phyloP scores from a whole-genome alignment of 768 basidiomycete genomes.

The Nidularia sp. region DNA sequence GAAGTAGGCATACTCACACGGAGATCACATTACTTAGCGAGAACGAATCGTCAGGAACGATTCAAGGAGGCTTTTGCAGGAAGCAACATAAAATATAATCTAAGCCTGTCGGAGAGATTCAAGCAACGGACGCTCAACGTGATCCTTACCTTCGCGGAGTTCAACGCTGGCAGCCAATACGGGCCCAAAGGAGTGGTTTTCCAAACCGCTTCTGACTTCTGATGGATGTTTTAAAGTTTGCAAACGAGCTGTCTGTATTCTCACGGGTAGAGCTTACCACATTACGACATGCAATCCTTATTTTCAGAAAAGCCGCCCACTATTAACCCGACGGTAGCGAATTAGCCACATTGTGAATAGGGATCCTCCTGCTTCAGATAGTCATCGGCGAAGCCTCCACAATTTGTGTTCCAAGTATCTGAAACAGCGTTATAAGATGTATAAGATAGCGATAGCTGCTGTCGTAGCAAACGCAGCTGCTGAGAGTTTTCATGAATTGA shows the following conservation, averaged over 20 bases:
- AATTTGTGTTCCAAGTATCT: no score
- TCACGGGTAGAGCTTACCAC: neutral
- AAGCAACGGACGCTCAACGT: no score
- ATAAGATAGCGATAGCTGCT: no score
- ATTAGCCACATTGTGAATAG: no score
- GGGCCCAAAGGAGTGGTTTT: constrained; percentile 13
- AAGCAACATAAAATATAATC: constrained; percentile 5
- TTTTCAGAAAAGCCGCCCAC: neutral
- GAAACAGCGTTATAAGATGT: no score
- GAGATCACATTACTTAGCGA: constrained; percentile 11
- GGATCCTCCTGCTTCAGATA: no score
- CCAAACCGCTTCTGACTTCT: constrained; percentile 7
- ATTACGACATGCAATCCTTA: neutral
- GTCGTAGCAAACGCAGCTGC: no score
- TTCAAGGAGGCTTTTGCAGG: constrained; percentile 10
- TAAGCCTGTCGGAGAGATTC: no score
- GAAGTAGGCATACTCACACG: constrained; percentile 15
- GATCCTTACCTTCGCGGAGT: constrained; percentile 1
- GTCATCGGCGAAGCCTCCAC: no score
- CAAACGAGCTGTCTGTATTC: neutral
- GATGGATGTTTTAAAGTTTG: constrained; percentile 1
- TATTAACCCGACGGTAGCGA: no score
- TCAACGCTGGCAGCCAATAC: neutral
- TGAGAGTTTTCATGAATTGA: neutral
- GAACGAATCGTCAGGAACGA: constrained; percentile 17